Conservation (phyloP, 148 eudicot species). For the Hydrangea macrophylla region DNA sequence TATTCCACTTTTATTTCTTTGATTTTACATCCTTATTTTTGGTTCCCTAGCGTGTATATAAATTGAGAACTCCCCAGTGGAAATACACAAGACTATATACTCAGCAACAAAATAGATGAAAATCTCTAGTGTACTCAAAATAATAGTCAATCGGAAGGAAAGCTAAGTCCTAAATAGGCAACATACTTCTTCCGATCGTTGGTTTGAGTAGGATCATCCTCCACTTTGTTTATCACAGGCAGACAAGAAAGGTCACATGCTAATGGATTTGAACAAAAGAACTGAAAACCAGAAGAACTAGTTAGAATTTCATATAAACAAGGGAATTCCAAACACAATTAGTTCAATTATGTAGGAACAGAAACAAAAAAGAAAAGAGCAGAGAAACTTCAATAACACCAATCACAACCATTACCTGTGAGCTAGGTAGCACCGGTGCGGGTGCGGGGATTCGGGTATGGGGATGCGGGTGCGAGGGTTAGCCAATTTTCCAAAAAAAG, state of each 20-base stretch:
- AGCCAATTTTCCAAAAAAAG: too few relatives aligned
- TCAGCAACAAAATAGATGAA: neutral
- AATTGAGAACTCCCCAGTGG: too few relatives aligned
- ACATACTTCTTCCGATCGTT: conserved; percentile 25
- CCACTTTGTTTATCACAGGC: conserved; percentile 27
- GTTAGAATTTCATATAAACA: neutral
- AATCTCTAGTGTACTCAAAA: neutral
- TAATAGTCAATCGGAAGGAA: neutral
- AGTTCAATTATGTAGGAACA: neutral
- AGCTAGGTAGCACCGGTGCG: too few relatives aligned
- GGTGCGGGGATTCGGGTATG: too few relatives aligned
- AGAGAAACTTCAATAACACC: neutral
- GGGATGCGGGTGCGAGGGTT: too few relatives aligned
- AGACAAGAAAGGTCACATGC: conserved; percentile 34
- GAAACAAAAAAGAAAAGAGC: neutral
- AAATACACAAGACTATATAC: too few relatives aligned
- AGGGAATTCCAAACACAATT: neutral
- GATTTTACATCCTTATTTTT: too few relatives aligned
- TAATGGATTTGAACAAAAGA: conserved; percentile 40
- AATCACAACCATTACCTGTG: too few relatives aligned
- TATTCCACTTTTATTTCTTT: too few relatives aligned
- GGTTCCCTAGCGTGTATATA: too few relatives aligned
- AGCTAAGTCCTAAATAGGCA: neutral
- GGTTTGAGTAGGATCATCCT: conserved; percentile 22
- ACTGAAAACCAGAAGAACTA: conserved; percentile 24